Evolutionary conservation across 139 green algal species (phyloP).

Genomic region (Choricystis sp.): DNA sequence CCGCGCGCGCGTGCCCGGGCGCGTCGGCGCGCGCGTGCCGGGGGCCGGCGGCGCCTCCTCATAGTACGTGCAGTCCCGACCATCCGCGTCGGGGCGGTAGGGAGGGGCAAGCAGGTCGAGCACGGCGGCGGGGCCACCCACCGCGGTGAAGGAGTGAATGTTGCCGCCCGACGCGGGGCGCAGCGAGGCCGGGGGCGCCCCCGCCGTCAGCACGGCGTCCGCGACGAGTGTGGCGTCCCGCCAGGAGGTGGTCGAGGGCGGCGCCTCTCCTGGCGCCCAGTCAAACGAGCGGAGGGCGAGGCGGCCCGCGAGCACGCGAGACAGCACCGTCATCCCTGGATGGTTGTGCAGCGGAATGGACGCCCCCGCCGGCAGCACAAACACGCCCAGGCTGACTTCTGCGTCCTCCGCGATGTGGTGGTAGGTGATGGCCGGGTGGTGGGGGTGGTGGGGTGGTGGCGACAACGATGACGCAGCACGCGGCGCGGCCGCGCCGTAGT

Average conservation of each 20-base stretch:
- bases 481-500: too few species aligned
- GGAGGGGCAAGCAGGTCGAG: slow-evolving; percentile 80
- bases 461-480: too few species aligned
- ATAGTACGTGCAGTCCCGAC: slow-evolving; percentile 78
- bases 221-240: slow-evolving; percentile 16
- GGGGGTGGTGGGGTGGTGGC: too few species aligned
- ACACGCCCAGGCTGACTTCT: slow-evolving; percentile 66
- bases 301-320: slow-evolving; percentile 62
- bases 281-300: slow-evolving; percentile 66
- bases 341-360: slow-evolving; percentile 82
- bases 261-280: slow-evolving; percentile 17
- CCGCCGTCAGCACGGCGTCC: slow-evolving; percentile 26
- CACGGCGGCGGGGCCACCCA: slow-evolving; percentile 60
- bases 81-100: slow-evolving; percentile 33
- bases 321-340: slow-evolving; percentile 53
- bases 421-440: slow-evolving; percentile 51
- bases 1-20: background rate
- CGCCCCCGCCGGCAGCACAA: slow-evolving; percentile 46
- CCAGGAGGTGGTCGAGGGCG: background rate
- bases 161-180: slow-evolving; percentile 58
- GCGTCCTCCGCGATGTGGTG: slow-evolving; percentile 64
- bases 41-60: slow-evolving; percentile 5
- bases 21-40: too few species aligned
- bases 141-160: slow-evolving; percentile 73
- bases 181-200: slow-evolving; percentile 27